Evolutionary conservation across 2,329 filamentous ascomycete genomes (phyloP).

Genomic region (Colletotrichum musae): DNA sequence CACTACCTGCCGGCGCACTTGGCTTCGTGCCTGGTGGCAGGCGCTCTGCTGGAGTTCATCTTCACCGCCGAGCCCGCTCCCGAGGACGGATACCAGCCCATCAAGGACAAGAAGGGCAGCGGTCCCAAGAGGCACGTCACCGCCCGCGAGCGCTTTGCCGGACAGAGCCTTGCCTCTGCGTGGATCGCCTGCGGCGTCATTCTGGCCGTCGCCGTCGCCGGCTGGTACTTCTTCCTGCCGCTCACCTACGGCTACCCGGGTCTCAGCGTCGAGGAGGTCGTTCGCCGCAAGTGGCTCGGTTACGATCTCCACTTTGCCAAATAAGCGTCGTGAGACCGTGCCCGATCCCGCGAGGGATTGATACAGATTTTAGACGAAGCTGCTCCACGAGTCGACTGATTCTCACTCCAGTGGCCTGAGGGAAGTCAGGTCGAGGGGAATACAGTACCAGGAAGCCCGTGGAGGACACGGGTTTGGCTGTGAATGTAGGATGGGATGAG

Average conservation of each 20-base stretch:
- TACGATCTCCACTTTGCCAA: constrained; percentile 99
- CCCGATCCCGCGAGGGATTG: constrained; percentile 3
- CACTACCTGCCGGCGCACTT: constrained; percentile 97
- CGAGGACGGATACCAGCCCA: constrained; percentile 63
- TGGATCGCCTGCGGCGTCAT: constrained; percentile 86
- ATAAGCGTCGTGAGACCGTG: constrained; percentile 63
- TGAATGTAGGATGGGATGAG: constrained; percentile 34
- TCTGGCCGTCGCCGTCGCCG: constrained; percentile 76
- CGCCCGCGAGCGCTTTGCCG: constrained; percentile 85
- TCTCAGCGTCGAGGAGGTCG: constrained; percentile 82
- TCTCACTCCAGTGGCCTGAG: constrained; percentile 8
- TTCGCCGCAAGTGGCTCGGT: constrained; percentile 92
- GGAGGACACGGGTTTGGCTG: background rate
- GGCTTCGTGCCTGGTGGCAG: constrained; percentile 90
- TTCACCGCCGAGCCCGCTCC: constrained; percentile 88
- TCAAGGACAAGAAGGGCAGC: constrained; percentile 60
- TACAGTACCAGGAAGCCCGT: constrained; percentile 24
- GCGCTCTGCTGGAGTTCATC: constrained; percentile 93
- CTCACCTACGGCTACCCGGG: constrained; percentile 96
- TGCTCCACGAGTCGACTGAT: constrained; percentile 15
- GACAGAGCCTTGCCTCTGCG: constrained; percentile 80
- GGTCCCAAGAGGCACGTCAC: constrained; percentile 74
- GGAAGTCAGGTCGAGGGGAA: constrained; percentile 13
- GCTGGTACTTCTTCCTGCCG: constrained; percentile 95
- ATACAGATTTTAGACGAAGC: constrained; percentile 15